Evolutionary conservation across 2,329 filamentous ascomycete species (phyloP).

Genomic region (Rosellinia necatrix): DNA sequence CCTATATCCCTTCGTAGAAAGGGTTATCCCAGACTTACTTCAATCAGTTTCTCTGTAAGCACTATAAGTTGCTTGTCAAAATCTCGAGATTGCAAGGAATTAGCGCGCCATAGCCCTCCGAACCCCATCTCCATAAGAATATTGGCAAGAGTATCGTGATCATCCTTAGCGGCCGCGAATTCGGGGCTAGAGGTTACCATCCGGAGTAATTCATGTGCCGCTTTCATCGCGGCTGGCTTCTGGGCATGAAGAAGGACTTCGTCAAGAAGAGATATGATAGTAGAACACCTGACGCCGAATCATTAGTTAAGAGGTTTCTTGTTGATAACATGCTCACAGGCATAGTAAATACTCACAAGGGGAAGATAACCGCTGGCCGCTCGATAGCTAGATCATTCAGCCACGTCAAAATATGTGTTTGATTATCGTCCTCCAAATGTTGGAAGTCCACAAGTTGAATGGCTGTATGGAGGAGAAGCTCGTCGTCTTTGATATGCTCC

Average conservation of each 20-base stretch:
- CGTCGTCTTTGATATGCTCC: conserved; percentile 59
- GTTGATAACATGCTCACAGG: neutral
- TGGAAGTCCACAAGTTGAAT: conserved; percentile 70
- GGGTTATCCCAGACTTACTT: conserved; percentile 49
- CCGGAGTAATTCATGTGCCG: conserved; percentile 64
- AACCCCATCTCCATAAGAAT: conserved; percentile 66
- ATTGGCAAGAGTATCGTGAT: conserved; percentile 54
- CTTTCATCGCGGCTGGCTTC: conserved; percentile 61
- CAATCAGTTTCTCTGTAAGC: conserved; percentile 64
- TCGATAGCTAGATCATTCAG: conserved; percentile 60
- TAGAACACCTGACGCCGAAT: conserved; percentile 51
- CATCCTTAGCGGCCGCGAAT: conserved; percentile 54
- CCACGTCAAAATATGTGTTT: conserved; percentile 63
- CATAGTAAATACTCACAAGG: conserved; percentile 55
- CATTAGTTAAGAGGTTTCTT: conserved; percentile 23
- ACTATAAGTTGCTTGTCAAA: conserved; percentile 57
- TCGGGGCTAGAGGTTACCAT: conserved; percentile 60
- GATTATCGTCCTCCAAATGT: conserved; percentile 65
- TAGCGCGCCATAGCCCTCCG: conserved; percentile 64
- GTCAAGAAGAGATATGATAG: conserved; percentile 63
- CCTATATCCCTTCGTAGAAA: neutral
- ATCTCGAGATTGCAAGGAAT: conserved; percentile 54
- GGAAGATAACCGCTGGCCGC: conserved; percentile 60
- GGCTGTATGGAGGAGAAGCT: conserved; percentile 65
- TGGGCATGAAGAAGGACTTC: conserved; percentile 67